Evolutionary conservation across 208 protist species (phyloP).

Genomic region (Trypanosoma caninum): DNA sequence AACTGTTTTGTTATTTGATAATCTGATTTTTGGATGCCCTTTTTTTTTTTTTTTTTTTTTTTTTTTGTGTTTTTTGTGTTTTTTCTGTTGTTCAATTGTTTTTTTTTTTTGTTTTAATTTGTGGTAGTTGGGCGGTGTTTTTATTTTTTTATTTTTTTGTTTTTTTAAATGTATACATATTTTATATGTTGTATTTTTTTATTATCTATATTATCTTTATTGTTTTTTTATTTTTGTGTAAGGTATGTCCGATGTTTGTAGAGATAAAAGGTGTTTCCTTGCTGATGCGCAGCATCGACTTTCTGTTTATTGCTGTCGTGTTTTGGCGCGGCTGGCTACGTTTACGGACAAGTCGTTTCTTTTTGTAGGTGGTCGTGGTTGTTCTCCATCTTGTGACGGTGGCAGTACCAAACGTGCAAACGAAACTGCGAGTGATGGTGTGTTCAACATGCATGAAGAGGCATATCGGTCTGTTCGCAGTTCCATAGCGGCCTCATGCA

Average conservation of each 20-base stretch:
- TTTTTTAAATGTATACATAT: no score
- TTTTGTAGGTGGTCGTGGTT: constrained; percentile 22
- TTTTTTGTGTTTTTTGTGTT: background rate
- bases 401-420: background rate
- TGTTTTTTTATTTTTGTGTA: background rate
- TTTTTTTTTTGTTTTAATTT: background rate
- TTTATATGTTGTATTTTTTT: no score
- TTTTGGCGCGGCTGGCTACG: constrained; percentile 27
- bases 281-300: constrained; percentile 32
- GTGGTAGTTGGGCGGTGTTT: no score
- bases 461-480: constrained; percentile 62
- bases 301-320: constrained; percentile 26
- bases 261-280: constrained; percentile 22
- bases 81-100: background rate
- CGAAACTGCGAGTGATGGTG: constrained; percentile 7
- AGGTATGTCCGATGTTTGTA: background rate
- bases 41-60: constrained; percentile 9
- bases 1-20: no score
- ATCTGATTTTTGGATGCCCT: background rate
- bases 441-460: constrained; percentile 36
- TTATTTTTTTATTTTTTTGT: no score
- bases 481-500: constrained; percentile 66
- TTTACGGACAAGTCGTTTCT: constrained; percentile 27
- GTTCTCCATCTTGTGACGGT: constrained; percentile 16
- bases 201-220: no score